Evolutionary conservation across 2,329 filamentous ascomycete species (phyloP).

Genomic region (Aspergillus unguis): DNA sequence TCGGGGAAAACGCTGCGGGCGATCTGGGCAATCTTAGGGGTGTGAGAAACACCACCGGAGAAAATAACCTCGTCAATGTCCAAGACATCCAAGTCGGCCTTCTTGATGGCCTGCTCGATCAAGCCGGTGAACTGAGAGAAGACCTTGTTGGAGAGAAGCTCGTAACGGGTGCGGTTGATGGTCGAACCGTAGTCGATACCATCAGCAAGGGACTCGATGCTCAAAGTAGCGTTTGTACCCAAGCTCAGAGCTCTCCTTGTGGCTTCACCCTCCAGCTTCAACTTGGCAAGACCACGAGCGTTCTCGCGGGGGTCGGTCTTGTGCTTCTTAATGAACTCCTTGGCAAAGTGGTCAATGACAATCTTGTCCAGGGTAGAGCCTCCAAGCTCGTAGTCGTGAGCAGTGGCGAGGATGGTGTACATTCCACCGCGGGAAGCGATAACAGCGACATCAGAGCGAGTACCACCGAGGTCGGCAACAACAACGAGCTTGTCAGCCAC

Average conservation of each 20-base stretch:
- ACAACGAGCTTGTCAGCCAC: slow-evolving; percentile 83
- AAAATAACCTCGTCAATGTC: slow-evolving; percentile 89
- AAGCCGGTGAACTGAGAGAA: slow-evolving; percentile 85
- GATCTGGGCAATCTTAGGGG: slow-evolving; percentile 84
- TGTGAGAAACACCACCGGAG: slow-evolving; percentile 87
- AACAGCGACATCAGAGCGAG: slow-evolving; percentile 85
- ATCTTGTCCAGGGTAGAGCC: slow-evolving; percentile 84
- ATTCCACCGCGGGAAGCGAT: slow-evolving; percentile 89
- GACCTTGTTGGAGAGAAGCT: slow-evolving; percentile 80
- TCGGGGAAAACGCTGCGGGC: slow-evolving; percentile 76
- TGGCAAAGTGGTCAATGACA: slow-evolving; percentile 92
- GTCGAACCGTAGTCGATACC: slow-evolving; percentile 88
- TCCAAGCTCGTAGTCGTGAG: slow-evolving; percentile 92
- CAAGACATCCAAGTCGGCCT: slow-evolving; percentile 85
- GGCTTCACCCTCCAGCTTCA: slow-evolving; percentile 85
- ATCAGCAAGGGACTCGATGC: slow-evolving; percentile 83
- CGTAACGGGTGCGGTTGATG: slow-evolving; percentile 90
- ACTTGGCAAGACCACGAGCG: slow-evolving; percentile 78
- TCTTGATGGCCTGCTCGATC: slow-evolving; percentile 80
- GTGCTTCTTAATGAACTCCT: slow-evolving; percentile 99
- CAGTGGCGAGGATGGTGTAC: slow-evolving; percentile 90
- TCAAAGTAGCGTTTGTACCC: slow-evolving; percentile 84
- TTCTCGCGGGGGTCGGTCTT: slow-evolving; percentile 81
- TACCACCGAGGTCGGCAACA: slow-evolving; percentile 89
- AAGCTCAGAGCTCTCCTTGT: slow-evolving; percentile 90